Conservation (phyloP, 306 rosid genomes). For the Pterocarpus santalinus region DNA sequence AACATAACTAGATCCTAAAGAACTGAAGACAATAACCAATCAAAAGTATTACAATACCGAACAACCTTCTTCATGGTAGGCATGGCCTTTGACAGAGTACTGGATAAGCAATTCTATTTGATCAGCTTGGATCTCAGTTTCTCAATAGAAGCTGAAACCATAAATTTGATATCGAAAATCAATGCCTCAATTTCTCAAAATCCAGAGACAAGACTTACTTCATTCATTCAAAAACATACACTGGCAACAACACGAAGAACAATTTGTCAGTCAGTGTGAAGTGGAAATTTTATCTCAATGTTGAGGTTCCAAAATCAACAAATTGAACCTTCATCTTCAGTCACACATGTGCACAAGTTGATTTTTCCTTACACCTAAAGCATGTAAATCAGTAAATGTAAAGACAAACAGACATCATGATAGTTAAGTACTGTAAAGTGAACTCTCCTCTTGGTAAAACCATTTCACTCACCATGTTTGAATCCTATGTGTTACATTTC, state of each 20-base stretch:
- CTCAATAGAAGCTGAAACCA: conserved; percentile 14
- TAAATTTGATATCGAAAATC: not conserved
- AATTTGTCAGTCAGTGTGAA: not conserved
- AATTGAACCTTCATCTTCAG: not conserved
- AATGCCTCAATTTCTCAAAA: conserved; percentile 1
- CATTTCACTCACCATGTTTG: not conserved
- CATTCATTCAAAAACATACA: conserved; percentile 34
- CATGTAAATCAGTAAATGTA: not conserved
- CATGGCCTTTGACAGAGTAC: conserved; percentile 43
- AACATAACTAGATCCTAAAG: not conserved
- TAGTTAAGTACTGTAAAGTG: not conserved
- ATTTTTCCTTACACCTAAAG: not conserved
- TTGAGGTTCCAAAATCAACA: conserved; percentile 17
- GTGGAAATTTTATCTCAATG: not conserved
- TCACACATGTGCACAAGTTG: not conserved
- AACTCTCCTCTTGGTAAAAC: not conserved
- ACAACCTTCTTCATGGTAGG: conserved; percentile 56
- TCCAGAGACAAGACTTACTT: conserved; percentile 26
- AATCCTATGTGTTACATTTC: not conserved
- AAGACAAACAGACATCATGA: not conserved
- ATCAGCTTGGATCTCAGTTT: conserved; percentile 11
- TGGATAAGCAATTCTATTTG: conserved; percentile 2
- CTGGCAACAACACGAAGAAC: not conserved
- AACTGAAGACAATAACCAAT: not conserved
- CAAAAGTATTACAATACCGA: not conserved